Evolutionary conservation across 2,329 filamentous ascomycete species (phyloP).

Genomic region (Neurospora sp.): DNA sequence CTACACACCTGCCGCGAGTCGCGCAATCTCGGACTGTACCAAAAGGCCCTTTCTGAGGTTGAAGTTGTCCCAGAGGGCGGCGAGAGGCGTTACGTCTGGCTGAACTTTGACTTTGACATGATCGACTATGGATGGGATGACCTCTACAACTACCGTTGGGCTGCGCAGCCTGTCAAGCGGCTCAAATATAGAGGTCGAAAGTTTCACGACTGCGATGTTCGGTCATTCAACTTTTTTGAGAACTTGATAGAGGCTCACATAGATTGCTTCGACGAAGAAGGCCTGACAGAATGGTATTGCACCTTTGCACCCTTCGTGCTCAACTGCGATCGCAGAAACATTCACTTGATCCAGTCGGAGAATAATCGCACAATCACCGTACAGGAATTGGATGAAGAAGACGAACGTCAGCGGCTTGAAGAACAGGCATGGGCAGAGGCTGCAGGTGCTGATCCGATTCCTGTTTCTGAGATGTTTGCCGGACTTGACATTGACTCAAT

Average conservation of each 20-base stretch:
- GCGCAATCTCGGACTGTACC: not conserved
- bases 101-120: not conserved
- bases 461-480: not conserved
- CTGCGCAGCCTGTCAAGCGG: not conserved
- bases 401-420: too few relatives aligned
- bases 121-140: not conserved
- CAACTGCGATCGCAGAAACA: not conserved
- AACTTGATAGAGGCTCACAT: not conserved
- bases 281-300: not conserved
- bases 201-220: not conserved
- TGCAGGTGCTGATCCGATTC: not conserved
- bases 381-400: not conserved
- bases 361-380: not conserved
- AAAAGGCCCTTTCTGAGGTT: not conserved
- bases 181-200: not conserved
- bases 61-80: not conserved
- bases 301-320: not conserved
- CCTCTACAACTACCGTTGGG: not conserved
- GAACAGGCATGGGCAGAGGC: not conserved
- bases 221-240: not conserved
- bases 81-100: not conserved
- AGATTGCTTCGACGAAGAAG: not conserved
- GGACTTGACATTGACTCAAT: not conserved
- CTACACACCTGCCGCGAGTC: not conserved
- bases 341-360: not conserved